phyloP scores from a whole-genome alignment of 257 asterid genomes.

The Ophiorrhiza pumila region DNA sequence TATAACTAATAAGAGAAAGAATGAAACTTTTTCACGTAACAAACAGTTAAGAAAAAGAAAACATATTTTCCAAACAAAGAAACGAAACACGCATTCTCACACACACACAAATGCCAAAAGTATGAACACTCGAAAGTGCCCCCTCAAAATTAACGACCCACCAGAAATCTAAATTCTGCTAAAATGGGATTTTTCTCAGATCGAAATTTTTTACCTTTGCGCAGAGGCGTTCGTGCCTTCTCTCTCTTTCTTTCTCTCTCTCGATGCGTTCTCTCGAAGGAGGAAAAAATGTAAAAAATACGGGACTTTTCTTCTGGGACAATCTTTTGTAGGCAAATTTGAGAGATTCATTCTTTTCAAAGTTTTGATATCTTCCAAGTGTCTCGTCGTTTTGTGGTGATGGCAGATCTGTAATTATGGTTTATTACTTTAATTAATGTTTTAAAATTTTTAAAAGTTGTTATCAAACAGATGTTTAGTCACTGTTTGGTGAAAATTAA shows the following conservation, averaged over 20 bases:
- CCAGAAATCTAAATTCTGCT: constrained; percentile 29
- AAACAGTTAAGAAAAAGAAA: neutral
- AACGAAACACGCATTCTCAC: neutral
- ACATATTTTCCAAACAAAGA: neutral
- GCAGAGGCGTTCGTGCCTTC: constrained; percentile 52
- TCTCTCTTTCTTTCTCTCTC: constrained; percentile 10
- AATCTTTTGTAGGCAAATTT: too few species aligned
- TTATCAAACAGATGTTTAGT: too few species aligned
- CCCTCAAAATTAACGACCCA: constrained; percentile 36
- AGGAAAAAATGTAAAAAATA: constrained; percentile 5
- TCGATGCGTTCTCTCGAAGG: neutral
- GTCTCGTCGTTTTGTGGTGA: too few species aligned
- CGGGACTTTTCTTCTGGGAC: neutral
- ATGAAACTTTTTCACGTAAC: constrained; percentile 3
- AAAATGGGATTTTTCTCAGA: constrained; percentile 40
- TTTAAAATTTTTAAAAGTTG: too few species aligned
- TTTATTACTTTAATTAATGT: too few species aligned
- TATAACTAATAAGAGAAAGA: neutral
- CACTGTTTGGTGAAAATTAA: too few species aligned
- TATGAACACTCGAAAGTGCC: constrained; percentile 15
- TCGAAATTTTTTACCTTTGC: constrained; percentile 44
- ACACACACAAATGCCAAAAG: neutral
- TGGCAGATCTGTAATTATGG: too few species aligned
- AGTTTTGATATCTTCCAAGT: too few species aligned
- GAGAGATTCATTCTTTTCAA: too few species aligned